Conservation (phyloP, 1,284 basidiomycete species). For the Ceraceosorus bombacis region DNA sequence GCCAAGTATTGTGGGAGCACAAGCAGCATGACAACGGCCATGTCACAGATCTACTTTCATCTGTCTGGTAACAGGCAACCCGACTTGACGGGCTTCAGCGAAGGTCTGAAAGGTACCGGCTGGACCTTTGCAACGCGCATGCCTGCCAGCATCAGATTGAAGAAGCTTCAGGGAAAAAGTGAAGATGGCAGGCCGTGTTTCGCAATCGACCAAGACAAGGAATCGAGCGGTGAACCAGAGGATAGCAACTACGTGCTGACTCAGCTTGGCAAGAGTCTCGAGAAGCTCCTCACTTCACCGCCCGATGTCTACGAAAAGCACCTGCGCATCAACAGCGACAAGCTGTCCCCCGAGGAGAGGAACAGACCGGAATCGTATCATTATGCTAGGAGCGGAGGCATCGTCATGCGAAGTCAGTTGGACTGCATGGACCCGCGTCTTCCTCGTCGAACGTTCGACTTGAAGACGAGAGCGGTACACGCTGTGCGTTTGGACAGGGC, state of each 20-base stretch:
- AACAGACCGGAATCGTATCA: constrained; percentile 48
- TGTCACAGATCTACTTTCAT: constrained; percentile 77
- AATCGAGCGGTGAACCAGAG: constrained; percentile 35
- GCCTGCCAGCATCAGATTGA: constrained; percentile 64
- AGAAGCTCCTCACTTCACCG: constrained; percentile 74
- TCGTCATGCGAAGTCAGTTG: constrained; percentile 90
- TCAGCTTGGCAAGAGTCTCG: constrained; percentile 70
- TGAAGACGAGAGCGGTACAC: constrained; percentile 84
- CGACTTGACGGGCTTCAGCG: constrained; percentile 41
- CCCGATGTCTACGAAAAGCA: constrained; percentile 62
- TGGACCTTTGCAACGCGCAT: constrained; percentile 70
- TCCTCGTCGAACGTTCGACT: constrained; percentile 85
- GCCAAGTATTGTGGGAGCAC: constrained; percentile 77
- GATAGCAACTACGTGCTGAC: constrained; percentile 44
- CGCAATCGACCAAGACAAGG: constrained; percentile 67
- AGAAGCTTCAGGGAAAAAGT: not conserved
- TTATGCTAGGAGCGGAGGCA: constrained; percentile 58
- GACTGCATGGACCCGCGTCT: constrained; percentile 75
- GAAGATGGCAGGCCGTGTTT: constrained; percentile 53
- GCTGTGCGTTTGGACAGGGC: constrained; percentile 77
- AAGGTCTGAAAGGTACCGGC: constrained; percentile 58
- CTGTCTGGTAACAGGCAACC: constrained; percentile 46
- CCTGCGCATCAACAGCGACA: constrained; percentile 52
- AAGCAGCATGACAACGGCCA: constrained; percentile 75
- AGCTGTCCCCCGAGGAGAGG: constrained; percentile 46